Conservation (phyloP, 2,329 filamentous ascomycete genomes). For the Aspergillus sp. region DNA sequence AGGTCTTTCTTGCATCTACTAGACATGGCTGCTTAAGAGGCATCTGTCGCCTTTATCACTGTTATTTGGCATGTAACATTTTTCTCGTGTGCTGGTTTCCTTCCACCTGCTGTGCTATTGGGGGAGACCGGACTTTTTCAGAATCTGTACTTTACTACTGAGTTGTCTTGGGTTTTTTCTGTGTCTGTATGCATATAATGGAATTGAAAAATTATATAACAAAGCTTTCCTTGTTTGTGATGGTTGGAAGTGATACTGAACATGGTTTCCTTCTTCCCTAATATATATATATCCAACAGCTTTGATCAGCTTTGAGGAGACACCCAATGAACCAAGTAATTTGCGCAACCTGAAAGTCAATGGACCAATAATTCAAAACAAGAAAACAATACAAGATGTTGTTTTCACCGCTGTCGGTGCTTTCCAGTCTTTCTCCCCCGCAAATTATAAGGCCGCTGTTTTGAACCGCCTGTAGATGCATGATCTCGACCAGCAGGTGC, state of each 20-base stretch:
- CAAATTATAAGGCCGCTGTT: not conserved
- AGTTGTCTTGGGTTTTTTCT: constrained; percentile 19
- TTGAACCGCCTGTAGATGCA: too few species aligned
- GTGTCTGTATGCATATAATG: constrained; percentile 36
- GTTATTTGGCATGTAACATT: constrained; percentile 2
- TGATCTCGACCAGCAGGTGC: too few species aligned
- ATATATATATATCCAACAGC: not conserved
- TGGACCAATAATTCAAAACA: not conserved
- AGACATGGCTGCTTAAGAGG: constrained; percentile 1
- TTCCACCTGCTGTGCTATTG: constrained; percentile 21
- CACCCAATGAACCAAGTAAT: too few species aligned
- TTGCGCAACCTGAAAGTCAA: too few species aligned
- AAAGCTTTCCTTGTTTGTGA: not conserved
- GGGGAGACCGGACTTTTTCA: constrained; percentile 20
- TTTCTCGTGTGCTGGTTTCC: constrained; percentile 2
- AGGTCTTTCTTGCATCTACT: not conserved
- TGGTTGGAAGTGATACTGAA: not conserved
- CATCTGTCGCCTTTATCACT: not conserved
- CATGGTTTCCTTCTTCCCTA: too few species aligned
- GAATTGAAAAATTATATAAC: constrained; percentile 14
- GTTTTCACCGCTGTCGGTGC: not conserved
- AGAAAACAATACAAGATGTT: not conserved
- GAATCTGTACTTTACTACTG: constrained; percentile 31
- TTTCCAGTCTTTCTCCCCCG: not conserved
- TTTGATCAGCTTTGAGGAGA: not conserved